Conservation (phyloP, 257 asterid genomes). For the Fraxinus pennsylvanica region DNA sequence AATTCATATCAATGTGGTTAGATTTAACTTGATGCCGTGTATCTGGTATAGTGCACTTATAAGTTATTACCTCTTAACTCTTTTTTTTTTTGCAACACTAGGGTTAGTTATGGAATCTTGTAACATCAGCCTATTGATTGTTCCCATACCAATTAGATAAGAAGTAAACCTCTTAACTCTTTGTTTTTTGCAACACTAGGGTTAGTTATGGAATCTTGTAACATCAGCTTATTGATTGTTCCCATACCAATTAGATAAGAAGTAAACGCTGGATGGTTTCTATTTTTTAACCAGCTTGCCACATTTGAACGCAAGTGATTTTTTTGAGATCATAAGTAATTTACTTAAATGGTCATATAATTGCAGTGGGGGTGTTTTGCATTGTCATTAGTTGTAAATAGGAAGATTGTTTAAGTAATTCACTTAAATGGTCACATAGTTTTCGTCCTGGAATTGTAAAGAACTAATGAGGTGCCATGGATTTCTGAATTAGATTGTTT, state of each 20-base stretch:
- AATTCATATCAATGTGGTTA: not conserved
- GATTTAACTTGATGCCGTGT: not conserved
- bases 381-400: not conserved
- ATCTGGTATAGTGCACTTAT: too few species aligned
- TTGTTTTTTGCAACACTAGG: too few species aligned
- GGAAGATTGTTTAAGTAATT: not conserved
- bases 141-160: not conserved
- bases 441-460: not conserved
- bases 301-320: not conserved
- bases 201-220: too few species aligned
- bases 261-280: not conserved
- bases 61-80: too few species aligned
- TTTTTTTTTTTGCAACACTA: too few species aligned
- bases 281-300: not conserved
- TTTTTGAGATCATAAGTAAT: not conserved
- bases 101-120: too few species aligned
- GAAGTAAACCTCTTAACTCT: not conserved
- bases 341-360: not conserved
- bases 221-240: not conserved
- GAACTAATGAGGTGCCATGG: not conserved
- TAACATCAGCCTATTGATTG: not conserved
- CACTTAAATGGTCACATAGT: not conserved
- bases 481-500: not conserved
- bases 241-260: not conserved
- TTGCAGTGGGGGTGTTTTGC: not conserved